Evolutionary conservation across 2,329 filamentous ascomycete genomes (phyloP), one percentile per base, ranked within the genome.

Genomic region (Claviceps pazoutovae): DNA sequence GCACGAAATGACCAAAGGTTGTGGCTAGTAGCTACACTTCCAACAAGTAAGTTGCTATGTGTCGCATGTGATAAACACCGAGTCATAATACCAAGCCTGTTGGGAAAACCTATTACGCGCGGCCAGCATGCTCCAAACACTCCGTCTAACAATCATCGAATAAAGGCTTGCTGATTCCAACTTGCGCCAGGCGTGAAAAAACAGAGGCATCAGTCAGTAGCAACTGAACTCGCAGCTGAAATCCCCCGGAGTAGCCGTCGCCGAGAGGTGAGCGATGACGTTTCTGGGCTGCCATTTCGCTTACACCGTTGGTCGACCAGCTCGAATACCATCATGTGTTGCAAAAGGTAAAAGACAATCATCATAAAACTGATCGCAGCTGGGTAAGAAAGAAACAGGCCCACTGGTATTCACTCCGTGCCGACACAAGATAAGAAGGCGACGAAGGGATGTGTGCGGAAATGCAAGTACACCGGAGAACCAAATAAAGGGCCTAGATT

Each of bases 401-500:
- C 34, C 19, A 43, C 8, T 16, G 37, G 38, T 38, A 50, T 42
- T 43, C 16, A 48, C 14, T 26, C 51, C 17, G 23, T 11, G 45
- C 36, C 34, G 16, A 26, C 37, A n/a, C 36, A 37, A 13, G 19
- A 42, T 13, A 23, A 46, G 37, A 47, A 6, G 44, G 39, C 38
- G 36, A 26, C 16, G 42, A 30, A 46, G 36, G 37, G 44, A 30
- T 36, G n/a, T 23, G 30, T 47, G 30, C 4, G 11, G 13, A 48
- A 26, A 47, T 47, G 2, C 36, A 39, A 46, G 19, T 52, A 48
- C 36, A 47, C 43, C 23, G 30, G 48, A 50, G 37, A 45, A 17
- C 23, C 19, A 7, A 9, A 21, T 36, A 37, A 34, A 21, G 30
- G 9, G 50, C 59, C 84, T 73, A 93, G 64, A 96, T 95, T 71